Conservation (phyloP, 2,329 filamentous ascomycete genomes). For the Botrytis aclada region DNA sequence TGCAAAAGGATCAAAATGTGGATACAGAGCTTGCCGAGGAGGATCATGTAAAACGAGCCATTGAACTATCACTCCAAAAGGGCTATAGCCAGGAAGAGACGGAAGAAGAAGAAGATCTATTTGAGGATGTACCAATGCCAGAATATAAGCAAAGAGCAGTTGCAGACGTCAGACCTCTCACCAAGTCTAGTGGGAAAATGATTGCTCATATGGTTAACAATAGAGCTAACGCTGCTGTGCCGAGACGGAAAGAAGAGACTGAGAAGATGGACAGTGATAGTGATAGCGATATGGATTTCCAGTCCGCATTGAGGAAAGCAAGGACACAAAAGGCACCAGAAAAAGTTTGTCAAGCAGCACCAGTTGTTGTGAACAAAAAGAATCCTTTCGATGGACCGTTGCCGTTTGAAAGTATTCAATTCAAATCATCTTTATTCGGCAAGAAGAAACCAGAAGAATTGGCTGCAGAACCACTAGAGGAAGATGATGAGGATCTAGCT, state of each 20-base stretch:
- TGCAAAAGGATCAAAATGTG: conserved; percentile 49
- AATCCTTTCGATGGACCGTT: conserved; percentile 75
- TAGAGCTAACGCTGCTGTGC: conserved; percentile 60
- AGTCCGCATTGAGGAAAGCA: conserved; percentile 70
- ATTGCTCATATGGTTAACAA: conserved; percentile 75
- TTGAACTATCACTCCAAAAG: conserved; percentile 78
- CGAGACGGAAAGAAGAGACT: conserved; percentile 40
- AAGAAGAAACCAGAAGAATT: conserved; percentile 39
- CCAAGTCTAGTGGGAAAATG: conserved; percentile 52
- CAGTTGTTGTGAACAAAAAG: conserved; percentile 51
- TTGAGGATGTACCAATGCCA: conserved; percentile 52
- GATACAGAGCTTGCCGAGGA: conserved; percentile 54
- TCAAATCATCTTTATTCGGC: conserved; percentile 58
- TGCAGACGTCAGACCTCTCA: conserved; percentile 50
- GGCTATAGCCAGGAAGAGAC: conserved; percentile 46
- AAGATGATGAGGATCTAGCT: conserved; percentile 36
- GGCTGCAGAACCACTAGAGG: conserved; percentile 25
- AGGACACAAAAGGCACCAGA: conserved; percentile 55
- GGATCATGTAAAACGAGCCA: conserved; percentile 75
- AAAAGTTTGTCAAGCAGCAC: conserved; percentile 39
- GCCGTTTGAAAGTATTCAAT: conserved; percentile 84
- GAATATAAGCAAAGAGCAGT: conserved; percentile 57
- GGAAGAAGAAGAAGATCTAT: conserved; percentile 40
- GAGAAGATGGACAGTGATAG: conserved; percentile 47
- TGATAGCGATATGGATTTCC: conserved; percentile 77